A percentile compares a stretch with the other conserved stretches of the same genome.
Evolutionary conservation across 441 rosid species (phyloP).

Genomic region (Macaranga tanarius): DNA sequence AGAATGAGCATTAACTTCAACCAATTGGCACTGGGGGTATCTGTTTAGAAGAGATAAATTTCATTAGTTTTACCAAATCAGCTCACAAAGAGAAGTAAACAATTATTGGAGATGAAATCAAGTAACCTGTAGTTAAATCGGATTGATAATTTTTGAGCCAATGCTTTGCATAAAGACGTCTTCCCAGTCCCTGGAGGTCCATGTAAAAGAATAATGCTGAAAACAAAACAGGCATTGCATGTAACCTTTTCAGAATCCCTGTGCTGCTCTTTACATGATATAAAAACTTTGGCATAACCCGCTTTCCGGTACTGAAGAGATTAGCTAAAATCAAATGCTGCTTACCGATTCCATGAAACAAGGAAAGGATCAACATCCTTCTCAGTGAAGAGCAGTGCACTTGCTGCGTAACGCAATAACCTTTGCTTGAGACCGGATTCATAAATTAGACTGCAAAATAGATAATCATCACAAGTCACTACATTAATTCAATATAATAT

Average conservation of each 20-base stretch:
- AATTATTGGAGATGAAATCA: slow-evolving; percentile 11
- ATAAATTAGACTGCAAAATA: slow-evolving; percentile 72
- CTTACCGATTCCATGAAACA: slow-evolving; percentile 95
- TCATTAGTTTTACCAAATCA: slow-evolving; percentile 3
- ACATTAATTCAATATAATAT: background rate
- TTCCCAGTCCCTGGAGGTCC: slow-evolving; percentile 99
- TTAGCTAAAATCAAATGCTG: slow-evolving; percentile 18
- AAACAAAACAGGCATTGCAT: slow-evolving; percentile 1
- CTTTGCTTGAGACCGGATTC: slow-evolving; percentile 94
- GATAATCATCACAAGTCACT: slow-evolving; percentile 20
- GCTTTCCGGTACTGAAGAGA: slow-evolving; percentile 2
- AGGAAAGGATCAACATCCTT: slow-evolving; percentile 88
- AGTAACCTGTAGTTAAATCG: slow-evolving; percentile 78
- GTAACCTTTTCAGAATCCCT: background rate
- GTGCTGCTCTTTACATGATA: background rate
- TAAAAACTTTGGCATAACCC: background rate
- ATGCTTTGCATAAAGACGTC: slow-evolving; percentile 93
- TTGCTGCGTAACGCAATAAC: slow-evolving; percentile 82
- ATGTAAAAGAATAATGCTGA: slow-evolving; percentile 82
- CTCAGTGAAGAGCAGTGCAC: slow-evolving; percentile 88
- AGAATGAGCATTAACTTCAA: slow-evolving; percentile 98
- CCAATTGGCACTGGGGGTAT: slow-evolving; percentile 80
- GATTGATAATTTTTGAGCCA: slow-evolving; percentile 93
- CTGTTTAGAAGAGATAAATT: slow-evolving; percentile 37
- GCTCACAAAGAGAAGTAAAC: slow-evolving; percentile 3